phyloP scores from a whole-genome alignment of 2,329 filamentous ascomycete genomes.

The Rhinocladiella similis region DNA sequence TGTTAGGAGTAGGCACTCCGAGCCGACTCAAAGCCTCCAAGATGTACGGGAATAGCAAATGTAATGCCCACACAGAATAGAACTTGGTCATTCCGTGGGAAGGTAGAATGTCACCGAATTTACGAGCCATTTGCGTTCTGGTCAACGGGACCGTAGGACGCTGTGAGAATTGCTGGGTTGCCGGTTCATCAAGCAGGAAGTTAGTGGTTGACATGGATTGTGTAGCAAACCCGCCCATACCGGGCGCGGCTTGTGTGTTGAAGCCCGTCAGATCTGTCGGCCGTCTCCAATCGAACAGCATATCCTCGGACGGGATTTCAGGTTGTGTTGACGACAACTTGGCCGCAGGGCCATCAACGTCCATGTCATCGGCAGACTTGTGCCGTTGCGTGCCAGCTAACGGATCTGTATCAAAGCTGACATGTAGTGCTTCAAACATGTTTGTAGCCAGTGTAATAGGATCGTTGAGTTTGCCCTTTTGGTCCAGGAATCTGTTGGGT shows the following conservation, averaged over 20 bases:
- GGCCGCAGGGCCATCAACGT: conserved; percentile 59
- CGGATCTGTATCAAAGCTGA: conserved; percentile 76
- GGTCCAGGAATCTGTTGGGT: conserved; percentile 71
- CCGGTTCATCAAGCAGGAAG: conserved; percentile 78
- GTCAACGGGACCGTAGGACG: conserved; percentile 76
- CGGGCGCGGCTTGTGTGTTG: conserved; percentile 23
- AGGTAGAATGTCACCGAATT: conserved; percentile 89
- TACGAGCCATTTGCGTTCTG: conserved; percentile 83
- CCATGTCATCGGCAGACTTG: conserved; percentile 61
- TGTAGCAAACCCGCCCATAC: conserved; percentile 36
- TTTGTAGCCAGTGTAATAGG: conserved; percentile 84
- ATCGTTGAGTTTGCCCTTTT: conserved; percentile 73
- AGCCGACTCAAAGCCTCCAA: conserved; percentile 80
- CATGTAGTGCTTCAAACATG: conserved; percentile 88
- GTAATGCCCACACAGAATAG: conserved; percentile 76
- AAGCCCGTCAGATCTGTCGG: conserved; percentile 57
- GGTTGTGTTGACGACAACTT: conserved; percentile 81
- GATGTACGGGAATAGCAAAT: conserved; percentile 76
- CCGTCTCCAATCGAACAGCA: conserved; percentile 84
- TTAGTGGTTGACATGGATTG: conserved; percentile 44
- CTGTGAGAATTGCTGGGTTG: conserved; percentile 78
- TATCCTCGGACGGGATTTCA: conserved; percentile 71
- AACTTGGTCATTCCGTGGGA: conserved; percentile 86
- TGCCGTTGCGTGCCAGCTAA: conserved; percentile 46
- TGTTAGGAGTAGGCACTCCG: conserved; percentile 69